Evolutionary conservation across 1,284 basidiomycete species (phyloP).

Genomic region (Flammula alnicola): DNA sequence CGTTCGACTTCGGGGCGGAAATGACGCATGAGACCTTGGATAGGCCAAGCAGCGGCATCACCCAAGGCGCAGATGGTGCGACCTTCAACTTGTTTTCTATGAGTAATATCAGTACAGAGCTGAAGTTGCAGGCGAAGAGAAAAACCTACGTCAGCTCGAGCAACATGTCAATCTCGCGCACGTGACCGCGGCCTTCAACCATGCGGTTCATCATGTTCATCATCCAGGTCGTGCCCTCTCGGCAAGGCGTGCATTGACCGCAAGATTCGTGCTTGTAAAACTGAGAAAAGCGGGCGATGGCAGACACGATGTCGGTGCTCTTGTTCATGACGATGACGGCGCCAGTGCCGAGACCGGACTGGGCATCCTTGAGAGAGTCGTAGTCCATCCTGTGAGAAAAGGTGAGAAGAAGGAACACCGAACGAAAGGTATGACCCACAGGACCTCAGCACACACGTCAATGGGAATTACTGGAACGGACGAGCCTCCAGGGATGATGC

Average conservation of each 20-base stretch:
- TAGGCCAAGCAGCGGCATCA: conserved; percentile 98
- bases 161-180: conserved; percentile 97
- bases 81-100: conserved; percentile 94
- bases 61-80: conserved; percentile 96
- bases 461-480: conserved; percentile 95
- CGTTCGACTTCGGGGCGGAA: conserved; percentile 95
- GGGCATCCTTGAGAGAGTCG: conserved; percentile 95
- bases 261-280: conserved; percentile 99
- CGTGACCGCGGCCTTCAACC: conserved; percentile 87
- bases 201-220: conserved; percentile 98
- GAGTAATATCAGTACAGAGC: conserved; percentile 25
- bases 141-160: conserved; percentile 81
- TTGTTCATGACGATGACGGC: conserved; percentile 99
- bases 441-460: conserved; percentile 79
- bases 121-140: conserved; percentile 4
- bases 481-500: conserved; percentile 94
- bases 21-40: conserved; percentile 95
- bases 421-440: conserved; percentile 56
- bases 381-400: conserved; percentile 86
- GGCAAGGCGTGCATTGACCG: conserved; percentile 97
- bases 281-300: conserved; percentile 93
- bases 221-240: conserved; percentile 98
- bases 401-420: conserved; percentile 7
- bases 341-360: conserved; percentile 94
- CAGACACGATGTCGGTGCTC: conserved; percentile 91